A percentile compares a stretch with the other conserved stretches of the same genome.
Conservation (phyloP, 257 asterid species). For the Solanum medicagineum region DNA sequence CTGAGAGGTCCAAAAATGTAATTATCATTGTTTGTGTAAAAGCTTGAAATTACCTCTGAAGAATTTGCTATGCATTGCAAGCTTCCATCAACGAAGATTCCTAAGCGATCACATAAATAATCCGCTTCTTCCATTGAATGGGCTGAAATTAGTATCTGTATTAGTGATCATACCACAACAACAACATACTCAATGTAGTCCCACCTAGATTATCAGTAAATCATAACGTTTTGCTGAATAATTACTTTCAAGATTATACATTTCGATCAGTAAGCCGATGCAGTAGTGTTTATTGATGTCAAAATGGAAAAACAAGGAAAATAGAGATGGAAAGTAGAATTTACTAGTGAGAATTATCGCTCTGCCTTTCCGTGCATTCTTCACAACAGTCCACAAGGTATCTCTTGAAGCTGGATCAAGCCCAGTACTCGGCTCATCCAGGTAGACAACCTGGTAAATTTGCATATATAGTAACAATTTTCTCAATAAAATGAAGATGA, state of each 20-base stretch:
- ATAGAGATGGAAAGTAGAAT: background rate
- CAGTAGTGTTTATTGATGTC: background rate
- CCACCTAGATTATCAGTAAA: background rate
- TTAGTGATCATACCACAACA: background rate
- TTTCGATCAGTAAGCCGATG: background rate
- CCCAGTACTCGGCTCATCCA: conserved; percentile 99
- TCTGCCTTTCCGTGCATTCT: conserved; percentile 73
- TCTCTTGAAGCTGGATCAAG: conserved; percentile 97
- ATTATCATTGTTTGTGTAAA: background rate
- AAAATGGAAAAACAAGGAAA: background rate
- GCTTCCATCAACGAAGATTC: conserved; percentile 89
- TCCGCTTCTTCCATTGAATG: conserved; percentile 99
- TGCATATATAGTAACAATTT: background rate
- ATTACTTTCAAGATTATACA: background rate
- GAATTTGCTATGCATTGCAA: conserved; percentile 92
- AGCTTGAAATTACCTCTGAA: conserved; percentile 46
- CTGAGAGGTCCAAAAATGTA: background rate
- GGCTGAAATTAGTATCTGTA: conserved; percentile 32
- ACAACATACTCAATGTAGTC: background rate
- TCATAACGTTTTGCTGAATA: background rate
- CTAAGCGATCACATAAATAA: conserved; percentile 82
- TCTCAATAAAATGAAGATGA: background rate
- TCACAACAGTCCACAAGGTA: conserved; percentile 85
- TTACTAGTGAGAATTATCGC: conserved; percentile 93
- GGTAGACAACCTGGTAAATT: conserved; percentile 67